Base-by-base conservation (phyloP, 345 rosid species). In the Eutrema yunnanense region DNA sequence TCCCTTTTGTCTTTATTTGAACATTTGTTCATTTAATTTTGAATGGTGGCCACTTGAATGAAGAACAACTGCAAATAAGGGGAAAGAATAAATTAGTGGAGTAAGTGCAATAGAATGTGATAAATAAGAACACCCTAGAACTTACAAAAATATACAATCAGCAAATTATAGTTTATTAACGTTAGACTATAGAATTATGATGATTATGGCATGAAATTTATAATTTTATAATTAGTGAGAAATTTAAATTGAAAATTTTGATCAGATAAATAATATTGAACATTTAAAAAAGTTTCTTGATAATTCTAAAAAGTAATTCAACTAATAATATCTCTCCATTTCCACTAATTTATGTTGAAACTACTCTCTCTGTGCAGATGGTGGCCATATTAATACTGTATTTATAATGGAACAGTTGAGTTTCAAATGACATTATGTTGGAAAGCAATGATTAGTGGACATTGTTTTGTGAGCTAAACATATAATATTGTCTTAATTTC, bases 381-480 rank as follows among this genome's bases (percentile, higher is more conserved):
- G 52, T 63, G 70, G 70, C 54, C 55, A 46, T 11, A 33, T 8
- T 55, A 12, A 42, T 65, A 65, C 7, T 65, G 53, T 73, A 36
- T 54, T 69, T 41, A 57, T 77, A 65, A 50, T 71, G 73, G 68
- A 71, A 51, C 73, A 71, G 68, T 43, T 77, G 72, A 43, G 72
- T 59, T 58, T 58, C 12, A 41, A 57, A 65, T 67, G 76, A 43
- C 62, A 71, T 65, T 58, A 51, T 65, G 44, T 44, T 38, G 33
- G 62, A 43, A 77, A 77, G 73, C 76, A 77, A 77, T 77, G 76
- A 77, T 77, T 77, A 77, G 73, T 52, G 80, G 56, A 37, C 76
- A 77, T 34, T 77, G 61, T 71, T 64, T 58, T 49, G 42, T 5
- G 62, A 29, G 62, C 11, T 27, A 65, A 50, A 41, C 19, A 51